Evolutionary conservation across 257 asterid species (phyloP).

Genomic region (Prunella vulgaris): DNA sequence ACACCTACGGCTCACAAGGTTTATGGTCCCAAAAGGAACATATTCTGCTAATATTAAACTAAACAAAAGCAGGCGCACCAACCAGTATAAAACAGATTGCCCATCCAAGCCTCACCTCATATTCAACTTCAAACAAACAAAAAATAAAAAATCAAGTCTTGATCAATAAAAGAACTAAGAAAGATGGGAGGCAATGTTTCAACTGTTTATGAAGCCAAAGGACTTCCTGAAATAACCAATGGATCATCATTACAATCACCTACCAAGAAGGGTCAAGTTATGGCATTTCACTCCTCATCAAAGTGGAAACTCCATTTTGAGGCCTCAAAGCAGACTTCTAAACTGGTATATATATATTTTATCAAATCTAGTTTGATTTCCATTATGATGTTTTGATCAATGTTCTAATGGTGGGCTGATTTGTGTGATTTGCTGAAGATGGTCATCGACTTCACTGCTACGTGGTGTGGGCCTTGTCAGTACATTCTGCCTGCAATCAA

Average conservation of each 20-base stretch:
- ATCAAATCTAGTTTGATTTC: not conserved
- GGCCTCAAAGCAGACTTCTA: constrained; percentile 48
- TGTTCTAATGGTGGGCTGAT: not conserved
- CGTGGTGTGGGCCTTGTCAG: constrained; percentile 82
- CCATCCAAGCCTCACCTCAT: not conserved
- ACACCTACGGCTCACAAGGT: constrained; percentile 13
- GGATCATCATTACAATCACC: constrained; percentile 6
- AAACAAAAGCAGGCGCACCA: not conserved
- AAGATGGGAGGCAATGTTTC: constrained; percentile 44
- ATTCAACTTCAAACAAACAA: not conserved
- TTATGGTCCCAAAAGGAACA: constrained; percentile 35
- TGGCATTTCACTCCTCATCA: constrained; percentile 43
- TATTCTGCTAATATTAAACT: constrained; percentile 23
- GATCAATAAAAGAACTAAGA: too few species aligned
- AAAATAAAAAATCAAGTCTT: not conserved
- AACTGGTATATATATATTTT: constrained; percentile 38
- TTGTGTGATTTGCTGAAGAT: constrained; percentile 33
- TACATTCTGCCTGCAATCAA: constrained; percentile 44
- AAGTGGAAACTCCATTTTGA: constrained; percentile 57
- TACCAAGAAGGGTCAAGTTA: constrained; percentile 34
- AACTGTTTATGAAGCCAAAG: constrained; percentile 5
- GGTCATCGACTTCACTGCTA: constrained; percentile 66
- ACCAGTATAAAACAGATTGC: constrained; percentile 23
- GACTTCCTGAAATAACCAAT: not conserved
- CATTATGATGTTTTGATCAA: not conserved